Conservation (phyloP, 306 rosid species). For the Vigna hirtella region DNA sequence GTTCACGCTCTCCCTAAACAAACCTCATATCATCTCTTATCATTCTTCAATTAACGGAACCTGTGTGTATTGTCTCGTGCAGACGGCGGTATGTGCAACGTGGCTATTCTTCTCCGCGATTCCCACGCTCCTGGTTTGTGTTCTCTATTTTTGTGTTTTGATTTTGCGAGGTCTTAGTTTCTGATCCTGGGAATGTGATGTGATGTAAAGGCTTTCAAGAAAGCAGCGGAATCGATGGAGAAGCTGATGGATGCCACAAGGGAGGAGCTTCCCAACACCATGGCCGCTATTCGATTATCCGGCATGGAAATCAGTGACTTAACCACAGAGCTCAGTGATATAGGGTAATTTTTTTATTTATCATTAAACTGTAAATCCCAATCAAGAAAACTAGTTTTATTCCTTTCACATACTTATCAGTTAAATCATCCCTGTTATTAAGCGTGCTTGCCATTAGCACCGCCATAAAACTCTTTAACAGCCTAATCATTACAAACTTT, state of each 20-base stretch:
- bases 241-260: constrained; percentile 86
- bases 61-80: neutral
- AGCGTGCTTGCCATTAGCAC: neutral
- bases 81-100: constrained; percentile 82
- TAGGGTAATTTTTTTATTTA: constrained; percentile 56
- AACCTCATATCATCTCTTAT: neutral
- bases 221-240: constrained; percentile 87
- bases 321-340: constrained; percentile 85
- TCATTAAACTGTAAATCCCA: neutral
- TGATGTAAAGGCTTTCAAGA: constrained; percentile 78
- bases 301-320: constrained; percentile 96
- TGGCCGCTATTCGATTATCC: constrained; percentile 89
- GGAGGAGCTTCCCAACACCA: constrained; percentile 93
- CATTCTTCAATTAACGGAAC: constrained; percentile 3
- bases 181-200: constrained; percentile 30
- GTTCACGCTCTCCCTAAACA: neutral
- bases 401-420: neutral
- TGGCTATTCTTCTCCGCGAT: constrained; percentile 92
- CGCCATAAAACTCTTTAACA: neutral
- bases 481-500: too few relatives aligned
- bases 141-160: neutral
- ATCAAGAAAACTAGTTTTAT: neutral
- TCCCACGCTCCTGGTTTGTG: constrained; percentile 87
- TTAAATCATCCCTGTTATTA: neutral
- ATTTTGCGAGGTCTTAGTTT: constrained; percentile 15